phyloP scores from a whole-genome alignment of 2,329 filamentous ascomycete species.

The Orbilia quercus region DNA sequence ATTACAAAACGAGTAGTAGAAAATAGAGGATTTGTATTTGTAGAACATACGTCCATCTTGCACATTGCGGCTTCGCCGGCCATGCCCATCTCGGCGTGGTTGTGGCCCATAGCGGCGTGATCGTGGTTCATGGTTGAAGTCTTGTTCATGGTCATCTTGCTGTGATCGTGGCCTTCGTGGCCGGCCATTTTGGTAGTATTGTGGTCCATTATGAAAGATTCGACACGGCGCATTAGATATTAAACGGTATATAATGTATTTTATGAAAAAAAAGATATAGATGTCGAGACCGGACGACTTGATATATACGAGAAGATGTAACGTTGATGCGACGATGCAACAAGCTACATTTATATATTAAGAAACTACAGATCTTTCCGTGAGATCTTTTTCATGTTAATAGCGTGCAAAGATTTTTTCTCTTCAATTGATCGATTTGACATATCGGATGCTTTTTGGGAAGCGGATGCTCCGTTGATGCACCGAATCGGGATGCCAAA shows the following conservation, averaged over 20 bases:
- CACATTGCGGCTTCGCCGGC: conserved; percentile 52
- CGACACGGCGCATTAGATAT: conserved; percentile 14
- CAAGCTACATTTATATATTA: background rate
- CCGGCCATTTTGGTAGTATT: conserved; percentile 10
- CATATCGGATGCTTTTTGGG: conserved; percentile 15
- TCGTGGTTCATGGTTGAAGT: conserved; percentile 6
- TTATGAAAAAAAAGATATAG: no score
- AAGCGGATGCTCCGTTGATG: conserved; percentile 3
- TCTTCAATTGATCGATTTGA: background rate
- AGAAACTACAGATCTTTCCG: conserved; percentile 3
- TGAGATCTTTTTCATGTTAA: background rate
- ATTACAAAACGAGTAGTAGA: no score
- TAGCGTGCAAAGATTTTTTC: background rate
- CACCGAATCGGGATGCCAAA: conserved; percentile 10
- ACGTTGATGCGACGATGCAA: background rate
- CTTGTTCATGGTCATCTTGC: background rate
- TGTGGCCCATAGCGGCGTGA: conserved; percentile 29
- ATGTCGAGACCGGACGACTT: no score
- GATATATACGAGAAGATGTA: background rate
- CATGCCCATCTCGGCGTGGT: conserved; percentile 52
- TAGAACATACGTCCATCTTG: conserved; percentile 61
- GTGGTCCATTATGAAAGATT: conserved; percentile 11
- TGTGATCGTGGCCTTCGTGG: conserved; percentile 29
- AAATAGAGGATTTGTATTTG: background rate
- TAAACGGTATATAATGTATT: no score